Evolutionary conservation across 148 eudicot species (phyloP), one percentile per base, ranked within the genome.

Genomic region (Salicornia ramosissima): DNA sequence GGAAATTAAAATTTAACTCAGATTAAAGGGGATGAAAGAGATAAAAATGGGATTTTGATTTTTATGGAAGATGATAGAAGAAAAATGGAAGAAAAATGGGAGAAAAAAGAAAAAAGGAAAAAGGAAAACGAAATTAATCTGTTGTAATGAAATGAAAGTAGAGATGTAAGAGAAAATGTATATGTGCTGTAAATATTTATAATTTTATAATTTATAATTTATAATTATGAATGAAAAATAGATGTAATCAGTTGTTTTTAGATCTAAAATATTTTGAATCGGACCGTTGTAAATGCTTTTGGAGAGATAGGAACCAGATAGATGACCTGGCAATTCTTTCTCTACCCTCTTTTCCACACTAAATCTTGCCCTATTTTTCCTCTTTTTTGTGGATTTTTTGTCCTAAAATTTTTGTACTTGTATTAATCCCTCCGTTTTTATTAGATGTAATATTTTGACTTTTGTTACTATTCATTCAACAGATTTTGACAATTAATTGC

Each of bases 261-360:
- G 64, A 60, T 60, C 64, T 18, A 25, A 59, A 18, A 29, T 33
- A 1, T 60, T 31, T 60, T 21, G 9, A 26, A 60, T 60, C 64
- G 43, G 64, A 60, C 64, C 43, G 45, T 60, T 60, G 33, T 19
- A 7, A 34, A 31, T 60, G 64, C 63, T 60, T 33, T 29, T 33
- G 25, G 18, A 12, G 1, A n/a, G 43, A 60, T 34, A 34, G 12
- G 5, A 13, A 19, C 16, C 24, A 60, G 43, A n/a, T 60, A n/a
- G 25, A 52, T 52, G 56, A 21, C 56, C 25, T 52, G 56, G 56
- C 56, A n/a, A 4, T 52, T 52, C 21, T 52, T n/a, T 21, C 16
- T 15, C 16, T 49, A 19, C 15, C 18, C 9, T 5, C 12, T 42
- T 42, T 3, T 42, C 11, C 45, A 10, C 15, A n/a, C n/a, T n/a